Evolutionary conservation across 2,329 filamentous ascomycete species (phyloP), one percentile per base, ranked within the genome.

Genomic region (Pyrenophora teres): DNA sequence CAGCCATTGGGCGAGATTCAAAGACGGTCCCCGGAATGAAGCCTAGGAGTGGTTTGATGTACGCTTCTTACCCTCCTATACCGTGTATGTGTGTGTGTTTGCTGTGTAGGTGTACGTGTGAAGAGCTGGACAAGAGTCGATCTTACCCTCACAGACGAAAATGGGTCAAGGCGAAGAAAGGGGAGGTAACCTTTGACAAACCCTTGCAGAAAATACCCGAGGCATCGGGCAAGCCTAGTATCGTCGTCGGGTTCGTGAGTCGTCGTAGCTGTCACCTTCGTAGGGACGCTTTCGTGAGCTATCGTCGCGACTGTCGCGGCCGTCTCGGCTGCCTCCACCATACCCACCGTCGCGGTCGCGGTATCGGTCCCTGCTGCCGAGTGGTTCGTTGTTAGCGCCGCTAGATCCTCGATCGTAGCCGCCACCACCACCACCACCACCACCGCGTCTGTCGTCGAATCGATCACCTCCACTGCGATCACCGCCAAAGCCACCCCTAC

Each of bases 381-480:
- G 84, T 56, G 90, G 90, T 73, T 95, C 91, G 75, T 88, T 88
- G 76, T 95, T 94, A 77, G 89, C 89, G 60, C 89, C 89, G 50
- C 85, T 87, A 53, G 81, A 75, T 60, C 79, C 77, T 62, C 68
- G 66, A 46, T 69, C 65, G 37, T 60, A 52, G 33, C 40, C 52
- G n/a, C 57, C 55, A 23, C 58, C 56, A 18, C 56, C 54, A 18
- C 56, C 54, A 18, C 56, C 21, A 25, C 23, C 23, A 37, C 65
- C 65, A 30, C 55, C 46, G 21, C 52, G 52, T 21, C 62, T 40
- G 33, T 62, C 61, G 6, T 59, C 54, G 37, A 52, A 40, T 13
- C 58, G 50, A 30, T 50, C 42, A 15, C 74, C 68, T 41, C 73
- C 47, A 21, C 57, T 59, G n/a, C 63, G 58, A 30, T 66, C 62